Evolutionary conservation across 2,329 filamentous ascomycete genomes (phyloP).

Genomic region (Nemania bipapillata): DNA sequence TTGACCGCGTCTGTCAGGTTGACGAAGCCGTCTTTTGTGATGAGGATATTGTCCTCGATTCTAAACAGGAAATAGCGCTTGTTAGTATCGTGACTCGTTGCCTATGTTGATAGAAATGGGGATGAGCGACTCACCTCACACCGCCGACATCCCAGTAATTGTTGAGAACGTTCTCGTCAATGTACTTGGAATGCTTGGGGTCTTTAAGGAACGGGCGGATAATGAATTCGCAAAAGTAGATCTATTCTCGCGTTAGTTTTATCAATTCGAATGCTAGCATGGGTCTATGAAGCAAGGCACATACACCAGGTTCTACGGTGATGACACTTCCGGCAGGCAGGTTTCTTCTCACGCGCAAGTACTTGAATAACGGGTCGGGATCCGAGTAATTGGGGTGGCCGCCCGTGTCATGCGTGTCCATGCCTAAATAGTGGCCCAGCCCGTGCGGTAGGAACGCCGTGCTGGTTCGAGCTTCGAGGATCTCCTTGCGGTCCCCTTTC

Average conservation of each 20-base stretch:
- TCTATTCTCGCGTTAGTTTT: constrained; percentile 55
- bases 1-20: constrained; percentile 80
- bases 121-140: constrained; percentile 64
- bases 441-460: constrained; percentile 93
- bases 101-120: background rate
- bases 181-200: constrained; percentile 77
- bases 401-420: constrained; percentile 91
- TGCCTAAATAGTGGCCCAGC: constrained; percentile 87
- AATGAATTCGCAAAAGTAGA: constrained; percentile 92
- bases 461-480: constrained; percentile 81
- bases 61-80: constrained; percentile 44
- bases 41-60: constrained; percentile 77
- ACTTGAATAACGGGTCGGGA: constrained; percentile 84
- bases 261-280: background rate
- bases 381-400: constrained; percentile 83
- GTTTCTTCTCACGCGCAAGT: constrained; percentile 79
- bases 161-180: constrained; percentile 76
- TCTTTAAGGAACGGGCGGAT: constrained; percentile 82
- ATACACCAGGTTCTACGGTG: constrained; percentile 90
- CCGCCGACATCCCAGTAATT: constrained; percentile 86
- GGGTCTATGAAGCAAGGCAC: background rate
- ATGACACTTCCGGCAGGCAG: constrained; percentile 84
- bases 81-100: background rate
- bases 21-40: constrained; percentile 74
- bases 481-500: constrained; percentile 73